Conservation (phyloP, 2,329 filamentous ascomycete species). For the Endoconidiophora laricicola region DNA sequence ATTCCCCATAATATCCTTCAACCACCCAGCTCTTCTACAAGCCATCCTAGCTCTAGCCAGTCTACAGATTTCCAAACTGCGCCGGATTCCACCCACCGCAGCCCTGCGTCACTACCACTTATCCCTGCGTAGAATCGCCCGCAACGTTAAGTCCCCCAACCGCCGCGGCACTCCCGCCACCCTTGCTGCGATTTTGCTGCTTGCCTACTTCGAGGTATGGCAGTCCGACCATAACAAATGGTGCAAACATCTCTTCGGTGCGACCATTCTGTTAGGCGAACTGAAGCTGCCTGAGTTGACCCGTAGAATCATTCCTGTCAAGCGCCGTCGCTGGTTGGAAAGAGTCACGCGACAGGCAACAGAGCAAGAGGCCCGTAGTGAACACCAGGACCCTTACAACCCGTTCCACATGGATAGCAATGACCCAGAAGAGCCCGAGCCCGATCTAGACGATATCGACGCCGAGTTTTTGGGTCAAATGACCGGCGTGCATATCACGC, state of each 20-base stretch:
- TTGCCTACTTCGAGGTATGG: constrained; percentile 91
- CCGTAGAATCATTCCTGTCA: constrained; percentile 49
- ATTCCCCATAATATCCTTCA: constrained; percentile 67
- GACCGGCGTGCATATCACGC: constrained; percentile 23
- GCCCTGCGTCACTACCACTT: constrained; percentile 87
- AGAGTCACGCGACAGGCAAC: constrained; percentile 20
- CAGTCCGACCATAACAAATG: constrained; percentile 88
- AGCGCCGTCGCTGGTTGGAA: constrained; percentile 26
- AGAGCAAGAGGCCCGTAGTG: constrained; percentile 1
- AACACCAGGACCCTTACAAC: constrained; percentile 17
- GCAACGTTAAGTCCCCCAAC: constrained; percentile 51
- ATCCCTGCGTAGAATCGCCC: constrained; percentile 60
- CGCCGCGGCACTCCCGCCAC: constrained; percentile 63
- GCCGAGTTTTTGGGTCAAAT: constrained; percentile 25
- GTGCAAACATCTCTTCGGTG: constrained; percentile 75
- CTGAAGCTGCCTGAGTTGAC: constrained; percentile 64
- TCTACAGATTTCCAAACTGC: constrained; percentile 72
- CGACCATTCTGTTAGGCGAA: constrained; percentile 65
- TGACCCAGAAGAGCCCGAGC: constrained; percentile 14
- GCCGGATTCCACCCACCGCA: constrained; percentile 55
- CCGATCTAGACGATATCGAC: constrained; percentile 25
- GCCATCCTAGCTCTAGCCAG: constrained; percentile 78
- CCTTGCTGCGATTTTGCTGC: constrained; percentile 69
- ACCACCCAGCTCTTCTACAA: constrained; percentile 74
- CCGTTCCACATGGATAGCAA: constrained; percentile 16